A percentile compares a stretch with the other conserved stretches of the same genome.
Conservation (phyloP, 2,329 filamentous ascomycete genomes). For the Arthrobotrys entomopaga region DNA sequence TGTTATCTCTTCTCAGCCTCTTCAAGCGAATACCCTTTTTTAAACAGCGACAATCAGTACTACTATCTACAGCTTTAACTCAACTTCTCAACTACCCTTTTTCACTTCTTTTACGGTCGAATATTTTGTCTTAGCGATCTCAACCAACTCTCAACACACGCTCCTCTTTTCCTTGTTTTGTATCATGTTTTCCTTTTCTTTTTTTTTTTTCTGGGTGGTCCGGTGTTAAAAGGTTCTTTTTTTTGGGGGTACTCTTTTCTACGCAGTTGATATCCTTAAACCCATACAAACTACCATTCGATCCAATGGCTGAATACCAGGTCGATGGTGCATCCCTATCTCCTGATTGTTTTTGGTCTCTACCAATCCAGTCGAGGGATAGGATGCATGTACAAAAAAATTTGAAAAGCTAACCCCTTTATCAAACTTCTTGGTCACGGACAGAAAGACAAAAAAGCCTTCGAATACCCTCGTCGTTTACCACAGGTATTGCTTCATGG, state of each 20-base stretch:
- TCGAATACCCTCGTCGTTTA: slow-evolving; percentile 23
- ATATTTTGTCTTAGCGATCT: slow-evolving; percentile 47
- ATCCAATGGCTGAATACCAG: slow-evolving; percentile 54
- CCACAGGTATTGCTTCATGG: slow-evolving; percentile 15
- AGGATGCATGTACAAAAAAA: slow-evolving; percentile 54
- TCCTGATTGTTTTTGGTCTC: slow-evolving; percentile 4
- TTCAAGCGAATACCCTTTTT: slow-evolving; percentile 39
- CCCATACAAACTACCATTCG: slow-evolving; percentile 37
- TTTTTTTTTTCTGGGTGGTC: slow-evolving; percentile 38
- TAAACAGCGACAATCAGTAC: slow-evolving; percentile 31
- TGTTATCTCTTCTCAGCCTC: slow-evolving; percentile 44
- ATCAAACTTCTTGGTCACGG: slow-evolving; percentile 41
- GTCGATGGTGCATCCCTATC: slow-evolving; percentile 37
- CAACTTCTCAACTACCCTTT: slow-evolving; percentile 29
- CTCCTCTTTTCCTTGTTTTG: slow-evolving; percentile 52
- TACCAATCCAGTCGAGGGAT: slow-evolving; percentile 1
- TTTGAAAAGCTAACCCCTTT: slow-evolving; percentile 47
- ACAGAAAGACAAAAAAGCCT: slow-evolving; percentile 25
- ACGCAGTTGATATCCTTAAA: slow-evolving; percentile 42
- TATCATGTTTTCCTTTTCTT: slow-evolving; percentile 39
- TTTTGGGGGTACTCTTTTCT: slow-evolving; percentile 45
- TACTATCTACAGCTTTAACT: slow-evolving; percentile 44
- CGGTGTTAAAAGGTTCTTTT: slow-evolving; percentile 51
- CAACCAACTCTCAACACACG: slow-evolving; percentile 35
- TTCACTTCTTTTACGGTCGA: slow-evolving; percentile 41